A percentile compares a stretch with the other conserved stretches of the same genome.
phyloP scores from a whole-genome alignment of 106 monocot genomes.

The Cymbidium sinense region DNA sequence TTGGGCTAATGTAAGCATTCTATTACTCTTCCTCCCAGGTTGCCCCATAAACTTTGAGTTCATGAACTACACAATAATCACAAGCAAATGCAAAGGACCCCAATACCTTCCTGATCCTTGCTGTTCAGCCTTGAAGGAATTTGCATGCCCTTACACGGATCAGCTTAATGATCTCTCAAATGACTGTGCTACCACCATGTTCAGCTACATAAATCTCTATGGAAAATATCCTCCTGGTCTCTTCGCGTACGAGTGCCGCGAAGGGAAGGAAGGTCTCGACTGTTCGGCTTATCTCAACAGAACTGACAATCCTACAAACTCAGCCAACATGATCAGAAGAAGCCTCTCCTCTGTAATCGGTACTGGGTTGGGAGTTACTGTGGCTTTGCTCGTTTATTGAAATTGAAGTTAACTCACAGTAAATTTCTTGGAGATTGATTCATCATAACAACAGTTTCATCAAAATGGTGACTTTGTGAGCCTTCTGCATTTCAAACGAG shows the following conservation, averaged over 20 bases:
- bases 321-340: not conserved
- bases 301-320: not conserved
- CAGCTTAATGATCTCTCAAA: slow-evolving; percentile 19
- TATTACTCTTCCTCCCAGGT: slow-evolving; percentile 4
- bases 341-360: not conserved
- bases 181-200: slow-evolving; percentile 26
- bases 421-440: not conserved
- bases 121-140: slow-evolving; percentile 13
- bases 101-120: slow-evolving; percentile 11
- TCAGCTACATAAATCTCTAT: slow-evolving; percentile 25
- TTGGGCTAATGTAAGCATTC: not conserved
- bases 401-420: not conserved
- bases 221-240: slow-evolving; percentile 26
- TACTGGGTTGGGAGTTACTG: not conserved
- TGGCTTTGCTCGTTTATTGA: slow-evolving; percentile 1
- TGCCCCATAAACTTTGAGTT: slow-evolving; percentile 27
- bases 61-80: slow-evolving; percentile 26
- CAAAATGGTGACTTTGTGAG: not conserved
- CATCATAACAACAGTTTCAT: not conserved
- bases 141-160: slow-evolving; percentile 21
- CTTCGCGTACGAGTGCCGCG: slow-evolving; percentile 18
- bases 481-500: not conserved
- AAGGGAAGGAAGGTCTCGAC: slow-evolving; percentile 13
- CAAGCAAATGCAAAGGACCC: slow-evolving; percentile 26
- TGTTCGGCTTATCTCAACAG: slow-evolving; percentile 6